Conservation (phyloP, 352 stramenopile genomes). For the Phytopythium helicoides region DNA sequence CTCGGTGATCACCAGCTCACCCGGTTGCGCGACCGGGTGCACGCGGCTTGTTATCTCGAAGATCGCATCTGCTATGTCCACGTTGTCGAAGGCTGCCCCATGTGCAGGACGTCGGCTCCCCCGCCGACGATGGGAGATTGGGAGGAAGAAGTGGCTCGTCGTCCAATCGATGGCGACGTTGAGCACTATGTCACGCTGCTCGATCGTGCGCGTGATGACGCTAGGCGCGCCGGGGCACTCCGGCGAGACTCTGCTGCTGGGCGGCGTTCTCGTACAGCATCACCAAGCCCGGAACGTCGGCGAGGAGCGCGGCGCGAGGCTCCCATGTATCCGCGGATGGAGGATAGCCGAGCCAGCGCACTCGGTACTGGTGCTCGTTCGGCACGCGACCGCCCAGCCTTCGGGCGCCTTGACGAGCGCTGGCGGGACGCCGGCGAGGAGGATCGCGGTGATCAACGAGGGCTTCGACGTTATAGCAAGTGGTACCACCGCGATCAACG, state of each 20-base stretch:
- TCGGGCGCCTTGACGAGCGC: too few species aligned
- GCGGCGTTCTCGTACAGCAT: neutral
- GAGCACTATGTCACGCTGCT: neutral
- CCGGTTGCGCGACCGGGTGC: neutral
- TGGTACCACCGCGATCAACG: neutral
- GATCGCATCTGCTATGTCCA: neutral
- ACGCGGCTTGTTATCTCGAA: neutral
- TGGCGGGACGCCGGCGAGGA: too few species aligned
- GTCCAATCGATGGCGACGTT: neutral
- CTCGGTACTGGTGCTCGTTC: too few species aligned
- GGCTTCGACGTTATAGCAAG: neutral
- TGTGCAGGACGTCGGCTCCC: neutral
- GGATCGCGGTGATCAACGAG: neutral
- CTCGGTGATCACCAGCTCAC: neutral
- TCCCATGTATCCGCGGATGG: neutral
- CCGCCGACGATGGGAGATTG: neutral
- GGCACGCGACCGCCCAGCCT: too few species aligned
- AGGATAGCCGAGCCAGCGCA: neutral
- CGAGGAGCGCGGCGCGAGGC: neutral
- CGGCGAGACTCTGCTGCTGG: neutral
- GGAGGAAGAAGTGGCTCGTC: neutral
- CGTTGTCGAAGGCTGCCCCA: neutral
- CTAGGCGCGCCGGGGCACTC: neutral
- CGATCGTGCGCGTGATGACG: neutral
- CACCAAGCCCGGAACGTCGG: conserved; percentile 1